Evolutionary conservation across 1,284 basidiomycete genomes (phyloP), one percentile per base, ranked within the genome.

Genomic region (Malassezia yamatoensis): DNA sequence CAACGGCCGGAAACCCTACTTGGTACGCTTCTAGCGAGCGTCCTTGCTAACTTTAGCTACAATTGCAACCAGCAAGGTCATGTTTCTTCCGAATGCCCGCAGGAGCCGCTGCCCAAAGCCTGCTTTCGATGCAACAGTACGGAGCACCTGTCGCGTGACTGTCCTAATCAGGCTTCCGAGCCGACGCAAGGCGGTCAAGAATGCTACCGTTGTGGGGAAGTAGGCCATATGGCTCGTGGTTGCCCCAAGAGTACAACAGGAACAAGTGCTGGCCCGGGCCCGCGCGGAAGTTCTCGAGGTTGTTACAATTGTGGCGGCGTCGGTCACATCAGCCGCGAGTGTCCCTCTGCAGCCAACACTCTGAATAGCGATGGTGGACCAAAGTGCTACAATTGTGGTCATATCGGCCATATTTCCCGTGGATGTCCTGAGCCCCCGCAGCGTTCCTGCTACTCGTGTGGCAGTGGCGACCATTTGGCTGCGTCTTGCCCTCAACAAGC

Each of bases 351-450:
- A 41, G 37, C 57, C 10, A 60, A 63, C 41, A 64, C 65, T n/a
- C 34, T 47, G 35, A 15, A n/a, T 33, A 33, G 39, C 32, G 43
- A 20, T n/a, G 41, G 13, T 51, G 60, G 65, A 29, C 58, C 60
- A 50, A 64, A 65, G 49, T 72, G 69, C 68, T 72, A 70, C 69
- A 71, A 71, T 63, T 71, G 69, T 58, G 65, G 67, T 56, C 59
- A 66, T 51, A 42, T 54, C 24, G 69, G 69, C 41, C 69, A 71
- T 60, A 64, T 71, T 42, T 65, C 63, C 58, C 64, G 67, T 45
- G 63, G 69, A 40, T 71, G 69, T 62, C 51, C 63, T 38, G 65
- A 65, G 60, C 68, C 68, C 24, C 59, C 61, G 57, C 63, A 64
- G 57, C 63, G 63, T 58, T 64, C 65, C 51, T 70, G 68, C 64